Percentiles rank a stretch among this genome's conserved stretches.
Evolutionary conservation across 176 grass and related monocot genomes (phyloP).

Genomic region (Musa troglodytarum): DNA sequence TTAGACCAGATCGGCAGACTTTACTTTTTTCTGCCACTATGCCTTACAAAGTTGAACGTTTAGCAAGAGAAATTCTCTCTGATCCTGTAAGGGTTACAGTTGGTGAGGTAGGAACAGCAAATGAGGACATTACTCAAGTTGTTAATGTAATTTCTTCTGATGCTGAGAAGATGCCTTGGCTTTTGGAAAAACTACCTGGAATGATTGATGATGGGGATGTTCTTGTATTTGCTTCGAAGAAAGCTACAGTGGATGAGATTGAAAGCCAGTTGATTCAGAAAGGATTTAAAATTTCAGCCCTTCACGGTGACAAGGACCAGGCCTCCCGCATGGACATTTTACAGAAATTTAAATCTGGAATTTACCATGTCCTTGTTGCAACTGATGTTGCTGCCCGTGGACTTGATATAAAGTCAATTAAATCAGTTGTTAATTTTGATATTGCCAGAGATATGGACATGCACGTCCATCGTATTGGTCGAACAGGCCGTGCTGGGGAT

Average conservation of each 20-base stretch:
- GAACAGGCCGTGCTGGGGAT: slow-evolving; percentile 92
- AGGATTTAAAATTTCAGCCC: slow-evolving; percentile 77
- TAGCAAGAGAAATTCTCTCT: slow-evolving; percentile 87
- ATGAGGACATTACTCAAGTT: slow-evolving; percentile 97
- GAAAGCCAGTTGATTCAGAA: slow-evolving; percentile 72
- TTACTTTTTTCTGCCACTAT: slow-evolving; percentile 99
- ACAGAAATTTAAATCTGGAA: slow-evolving; percentile 89
- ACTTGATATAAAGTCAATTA: slow-evolving; percentile 97
- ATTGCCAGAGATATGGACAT: slow-evolving; percentile 97
- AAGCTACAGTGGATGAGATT: slow-evolving; percentile 78
- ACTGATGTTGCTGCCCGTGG: slow-evolving; percentile 98
- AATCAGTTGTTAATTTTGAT: slow-evolving; percentile 96
- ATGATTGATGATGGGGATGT: slow-evolving; percentile 96
- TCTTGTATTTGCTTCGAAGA: slow-evolving; percentile 90
- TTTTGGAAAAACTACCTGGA: slow-evolving; percentile 68
- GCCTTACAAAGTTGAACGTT: slow-evolving; percentile 93
- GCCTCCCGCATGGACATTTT: slow-evolving; percentile 86
- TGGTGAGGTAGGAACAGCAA: slow-evolving; percentile 88
- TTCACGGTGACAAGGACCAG: slow-evolving; percentile 98
- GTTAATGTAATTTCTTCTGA: slow-evolving; percentile 92
- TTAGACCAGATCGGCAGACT: slow-evolving; percentile 93
- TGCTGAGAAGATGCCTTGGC: slow-evolving; percentile 90
- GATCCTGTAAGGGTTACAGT: slow-evolving; percentile 94
- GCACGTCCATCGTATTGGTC: slow-evolving; percentile 94
- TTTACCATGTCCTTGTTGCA: slow-evolving; percentile 87